phyloP scores from a whole-genome alignment of 352 stramenopile genomes.

The Phytophthora palmivora region DNA sequence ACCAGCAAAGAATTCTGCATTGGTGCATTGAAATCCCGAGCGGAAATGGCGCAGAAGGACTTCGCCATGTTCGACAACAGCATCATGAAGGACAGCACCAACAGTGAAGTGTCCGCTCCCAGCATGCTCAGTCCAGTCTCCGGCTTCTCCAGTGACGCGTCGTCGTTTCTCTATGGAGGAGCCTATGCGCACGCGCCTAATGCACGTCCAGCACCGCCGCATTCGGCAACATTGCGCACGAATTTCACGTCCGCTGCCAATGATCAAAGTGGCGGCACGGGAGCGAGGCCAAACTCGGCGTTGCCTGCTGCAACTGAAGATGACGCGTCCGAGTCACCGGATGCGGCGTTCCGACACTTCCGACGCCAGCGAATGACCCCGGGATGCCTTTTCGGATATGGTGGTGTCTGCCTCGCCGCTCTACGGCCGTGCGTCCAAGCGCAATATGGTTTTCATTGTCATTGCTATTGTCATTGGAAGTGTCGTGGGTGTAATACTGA shows the following conservation, averaged over 20 bases:
- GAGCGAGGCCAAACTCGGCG: slow-evolving; percentile 11
- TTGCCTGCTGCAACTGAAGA: slow-evolving; percentile 18
- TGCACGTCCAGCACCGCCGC: slow-evolving; percentile 46
- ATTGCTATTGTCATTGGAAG: slow-evolving; percentile 53
- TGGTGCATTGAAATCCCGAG: neutral
- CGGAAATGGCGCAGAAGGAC: slow-evolving; percentile 34
- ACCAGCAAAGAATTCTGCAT: neutral
- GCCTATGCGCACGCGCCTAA: slow-evolving; percentile 32
- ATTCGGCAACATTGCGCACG: slow-evolving; percentile 61
- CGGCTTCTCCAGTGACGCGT: slow-evolving; percentile 43
- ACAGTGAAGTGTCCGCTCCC: slow-evolving; percentile 42
- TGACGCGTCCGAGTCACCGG: slow-evolving; percentile 47
- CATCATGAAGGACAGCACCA: slow-evolving; percentile 54
- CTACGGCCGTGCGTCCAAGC: slow-evolving; percentile 43
- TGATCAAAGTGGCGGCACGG: slow-evolving; percentile 12
- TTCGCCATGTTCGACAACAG: slow-evolving; percentile 54
- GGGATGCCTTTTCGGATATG: slow-evolving; percentile 35
- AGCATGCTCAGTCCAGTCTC: slow-evolving; percentile 52
- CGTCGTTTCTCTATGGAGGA: slow-evolving; percentile 43
- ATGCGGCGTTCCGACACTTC: slow-evolving; percentile 62
- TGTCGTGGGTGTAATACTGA: slow-evolving; percentile 53
- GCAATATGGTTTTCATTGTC: slow-evolving; percentile 63
- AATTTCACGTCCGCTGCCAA: slow-evolving; percentile 66
- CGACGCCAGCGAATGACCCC: slow-evolving; percentile 45
- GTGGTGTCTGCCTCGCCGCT: slow-evolving; percentile 39